Evolutionary conservation across 1,284 basidiomycete species (phyloP).

Genomic region (Mycena sp.): DNA sequence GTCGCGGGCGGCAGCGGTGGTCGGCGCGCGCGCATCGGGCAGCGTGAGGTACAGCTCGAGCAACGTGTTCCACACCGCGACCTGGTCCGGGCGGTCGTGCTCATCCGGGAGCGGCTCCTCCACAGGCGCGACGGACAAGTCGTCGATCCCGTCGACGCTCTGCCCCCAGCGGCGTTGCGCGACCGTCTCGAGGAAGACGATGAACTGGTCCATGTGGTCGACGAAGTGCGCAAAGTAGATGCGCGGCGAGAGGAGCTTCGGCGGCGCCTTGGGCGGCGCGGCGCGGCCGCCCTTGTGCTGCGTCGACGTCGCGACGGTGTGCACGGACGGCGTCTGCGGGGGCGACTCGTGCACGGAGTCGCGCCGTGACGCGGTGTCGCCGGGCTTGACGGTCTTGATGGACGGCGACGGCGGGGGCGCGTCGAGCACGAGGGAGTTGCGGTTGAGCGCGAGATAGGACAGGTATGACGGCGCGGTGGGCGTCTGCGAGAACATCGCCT

Average conservation of each 20-base stretch:
- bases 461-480: constrained; percentile 62
- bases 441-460: constrained; percentile 80
- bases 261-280: constrained; percentile 36
- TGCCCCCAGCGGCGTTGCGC: constrained; percentile 87
- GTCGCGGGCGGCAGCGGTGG: constrained; percentile 18
- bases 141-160: constrained; percentile 57
- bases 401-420: constrained; percentile 56
- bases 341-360: constrained; percentile 48
- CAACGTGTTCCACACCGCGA: constrained; percentile 95
- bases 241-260: constrained; percentile 80
- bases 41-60: constrained; percentile 91
- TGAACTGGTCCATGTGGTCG: constrained; percentile 86
- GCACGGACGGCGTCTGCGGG: constrained; percentile 40
- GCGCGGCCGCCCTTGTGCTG: constrained; percentile 30
- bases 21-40: constrained; percentile 32
- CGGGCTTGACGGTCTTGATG: constrained; percentile 56
- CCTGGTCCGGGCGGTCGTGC: constrained; percentile 74
- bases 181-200: constrained; percentile 90
- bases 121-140: constrained; percentile 20
- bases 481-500: constrained; percentile 25
- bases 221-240: constrained; percentile 96
- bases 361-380: constrained; percentile 47
- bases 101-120: constrained; percentile 42
- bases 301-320: constrained; percentile 29
- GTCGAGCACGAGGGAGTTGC: constrained; percentile 54